These are phyloP conservation scores for Prunus yedoensis DNA, from an alignment of 331 rosid species.

Conservation along the genomic window DNA sequence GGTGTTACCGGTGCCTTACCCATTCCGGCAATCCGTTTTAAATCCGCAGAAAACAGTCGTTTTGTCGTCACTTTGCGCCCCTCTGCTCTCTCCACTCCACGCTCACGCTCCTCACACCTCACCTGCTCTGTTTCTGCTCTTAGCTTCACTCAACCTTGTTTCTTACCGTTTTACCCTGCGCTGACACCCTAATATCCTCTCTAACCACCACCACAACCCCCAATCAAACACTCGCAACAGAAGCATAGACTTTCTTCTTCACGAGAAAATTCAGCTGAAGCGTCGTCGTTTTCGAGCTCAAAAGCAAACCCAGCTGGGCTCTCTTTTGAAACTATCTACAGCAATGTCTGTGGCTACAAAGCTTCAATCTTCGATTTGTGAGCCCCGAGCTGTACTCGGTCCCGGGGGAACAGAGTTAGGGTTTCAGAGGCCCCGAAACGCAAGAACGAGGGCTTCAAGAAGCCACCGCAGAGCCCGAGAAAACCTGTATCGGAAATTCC, in stretches of 20 bases:
- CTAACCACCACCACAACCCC: neutral
- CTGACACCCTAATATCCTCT: neutral
- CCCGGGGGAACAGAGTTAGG: slow-evolving; percentile 76
- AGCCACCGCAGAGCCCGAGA: slow-evolving; percentile 20
- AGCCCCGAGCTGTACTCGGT: slow-evolving; percentile 54
- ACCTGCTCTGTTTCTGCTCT: slow-evolving; percentile 6
- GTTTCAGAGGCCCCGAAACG: slow-evolving; percentile 45
- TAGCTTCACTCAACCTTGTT: neutral
- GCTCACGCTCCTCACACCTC: neutral
- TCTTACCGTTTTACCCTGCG: slow-evolving; percentile 12
- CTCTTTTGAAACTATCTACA: neutral
- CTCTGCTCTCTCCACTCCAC: slow-evolving; percentile 4
- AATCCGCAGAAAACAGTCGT: slow-evolving; percentile 27
- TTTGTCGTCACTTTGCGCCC: slow-evolving; percentile 25
- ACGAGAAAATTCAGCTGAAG: neutral
- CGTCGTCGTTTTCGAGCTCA: neutral
- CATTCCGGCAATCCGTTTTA: slow-evolving; percentile 24
- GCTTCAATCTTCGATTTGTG: slow-evolving; percentile 45
- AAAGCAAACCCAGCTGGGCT: neutral
- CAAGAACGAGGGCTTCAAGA: slow-evolving; percentile 42
- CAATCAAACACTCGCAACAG: neutral
- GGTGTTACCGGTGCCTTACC: slow-evolving; percentile 36
- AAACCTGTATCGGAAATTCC: slow-evolving; percentile 42
- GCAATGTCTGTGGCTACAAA: slow-evolving; percentile 65
- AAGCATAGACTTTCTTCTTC: neutral